Evolutionary conservation across 306 rosid genomes (phyloP).

Genomic region (Rosa rugosa): DNA sequence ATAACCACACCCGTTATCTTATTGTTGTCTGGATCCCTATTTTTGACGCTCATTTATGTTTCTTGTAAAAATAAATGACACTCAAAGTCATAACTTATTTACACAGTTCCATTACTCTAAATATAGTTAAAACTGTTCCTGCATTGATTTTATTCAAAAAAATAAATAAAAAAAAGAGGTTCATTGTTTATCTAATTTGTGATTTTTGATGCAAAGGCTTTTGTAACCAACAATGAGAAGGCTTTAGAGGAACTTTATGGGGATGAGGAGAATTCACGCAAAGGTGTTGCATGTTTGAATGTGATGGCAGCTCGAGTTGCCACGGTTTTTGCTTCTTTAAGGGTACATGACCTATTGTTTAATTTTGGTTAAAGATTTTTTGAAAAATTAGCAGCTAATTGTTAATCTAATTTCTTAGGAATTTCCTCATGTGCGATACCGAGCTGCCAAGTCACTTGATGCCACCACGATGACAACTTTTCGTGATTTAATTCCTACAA

Average conservation of each 20-base stretch:
- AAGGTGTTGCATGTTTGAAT: slow-evolving; percentile 71
- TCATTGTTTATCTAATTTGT: slow-evolving; percentile 23
- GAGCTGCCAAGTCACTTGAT: slow-evolving; percentile 92
- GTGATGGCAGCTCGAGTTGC: slow-evolving; percentile 80
- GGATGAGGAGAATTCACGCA: slow-evolving; percentile 68
- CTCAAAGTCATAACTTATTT: not conserved
- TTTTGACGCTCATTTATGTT: too few species aligned
- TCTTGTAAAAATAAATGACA: not conserved
- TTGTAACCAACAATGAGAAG: slow-evolving; percentile 84
- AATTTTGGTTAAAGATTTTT: slow-evolving; percentile 15
- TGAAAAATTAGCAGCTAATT: slow-evolving; percentile 28
- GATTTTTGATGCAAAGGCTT: slow-evolving; percentile 59
- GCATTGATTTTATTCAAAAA: not conserved
- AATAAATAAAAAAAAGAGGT: not conserved
- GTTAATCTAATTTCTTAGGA: slow-evolving; percentile 50
- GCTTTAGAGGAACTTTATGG: slow-evolving; percentile 90
- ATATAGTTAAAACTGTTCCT: not conserved
- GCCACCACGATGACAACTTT: slow-evolving; percentile 88
- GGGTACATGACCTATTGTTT: slow-evolving; percentile 49
- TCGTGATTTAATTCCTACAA: slow-evolving; percentile 91
- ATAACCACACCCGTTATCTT: not conserved
- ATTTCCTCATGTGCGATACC: slow-evolving; percentile 80
- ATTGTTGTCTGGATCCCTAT: not conserved
- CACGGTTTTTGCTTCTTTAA: slow-evolving; percentile 92
- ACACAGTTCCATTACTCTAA: not conserved